These are phyloP conservation scores for Knoxia roxburghii DNA, from an alignment of 257 asterid species.

Conservation along the genomic window DNA sequence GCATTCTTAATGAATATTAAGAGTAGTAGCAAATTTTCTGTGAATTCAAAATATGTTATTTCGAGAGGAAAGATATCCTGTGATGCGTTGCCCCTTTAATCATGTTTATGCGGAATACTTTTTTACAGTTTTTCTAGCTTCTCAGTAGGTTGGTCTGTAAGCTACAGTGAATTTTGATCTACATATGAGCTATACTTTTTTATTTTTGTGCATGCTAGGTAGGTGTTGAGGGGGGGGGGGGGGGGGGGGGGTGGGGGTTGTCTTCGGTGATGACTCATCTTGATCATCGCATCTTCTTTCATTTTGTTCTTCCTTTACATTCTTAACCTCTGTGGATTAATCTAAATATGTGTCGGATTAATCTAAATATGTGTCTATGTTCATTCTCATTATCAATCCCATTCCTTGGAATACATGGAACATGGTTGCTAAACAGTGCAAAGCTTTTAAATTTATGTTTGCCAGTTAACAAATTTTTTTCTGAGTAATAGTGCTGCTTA, in stretches of 20 bases:
- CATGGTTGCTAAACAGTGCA: conserved; percentile 6
- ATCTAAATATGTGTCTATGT: not conserved
- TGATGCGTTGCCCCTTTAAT: not conserved
- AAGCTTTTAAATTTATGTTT: not conserved
- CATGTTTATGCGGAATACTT: not conserved
- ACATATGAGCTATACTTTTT: not conserved
- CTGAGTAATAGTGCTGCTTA: not conserved
- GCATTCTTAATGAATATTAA: not conserved
- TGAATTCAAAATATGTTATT: not conserved
- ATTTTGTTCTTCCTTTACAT: not conserved
- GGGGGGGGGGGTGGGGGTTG: not conserved
- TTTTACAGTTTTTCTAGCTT: not conserved
- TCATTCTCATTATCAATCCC: not conserved
- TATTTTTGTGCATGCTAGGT: not conserved
- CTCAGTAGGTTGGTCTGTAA: not conserved
- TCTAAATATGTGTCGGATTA: not conserved
- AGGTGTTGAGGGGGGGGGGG: too few species aligned
- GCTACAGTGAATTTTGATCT: not conserved
- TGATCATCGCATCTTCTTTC: not conserved
- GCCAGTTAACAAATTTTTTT: not conserved
- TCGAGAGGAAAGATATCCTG: not conserved
- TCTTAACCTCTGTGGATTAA: not conserved
- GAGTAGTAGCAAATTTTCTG: not conserved
- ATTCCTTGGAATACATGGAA: not conserved
- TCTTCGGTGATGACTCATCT: not conserved